phyloP scores from a whole-genome alignment of 495 filamentous ascomycete genomes.

The Margaritispora aquatica region DNA sequence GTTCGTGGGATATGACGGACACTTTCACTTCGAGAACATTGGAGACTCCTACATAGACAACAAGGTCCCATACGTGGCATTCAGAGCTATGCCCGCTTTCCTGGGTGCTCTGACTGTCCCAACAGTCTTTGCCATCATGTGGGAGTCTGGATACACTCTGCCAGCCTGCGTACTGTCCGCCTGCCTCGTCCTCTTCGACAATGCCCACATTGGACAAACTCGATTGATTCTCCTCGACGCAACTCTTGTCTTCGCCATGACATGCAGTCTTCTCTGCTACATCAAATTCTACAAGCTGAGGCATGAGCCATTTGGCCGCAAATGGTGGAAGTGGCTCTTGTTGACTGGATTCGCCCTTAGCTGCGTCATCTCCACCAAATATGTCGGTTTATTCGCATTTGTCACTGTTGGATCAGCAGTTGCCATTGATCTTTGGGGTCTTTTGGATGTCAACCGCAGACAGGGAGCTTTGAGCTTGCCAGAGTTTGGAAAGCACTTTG shows the following conservation, averaged over 20 bases:
- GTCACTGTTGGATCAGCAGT: constrained; percentile 94
- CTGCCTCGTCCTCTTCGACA: constrained; percentile 88
- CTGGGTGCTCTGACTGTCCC: constrained; percentile 90
- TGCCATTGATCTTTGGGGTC: constrained; percentile 88
- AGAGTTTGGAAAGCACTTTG: constrained; percentile 85
- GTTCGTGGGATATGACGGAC: constrained; percentile 91
- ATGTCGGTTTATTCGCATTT: constrained; percentile 95
- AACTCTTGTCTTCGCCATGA: constrained; percentile 91
- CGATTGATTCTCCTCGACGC: constrained; percentile 92
- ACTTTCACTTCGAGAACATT: constrained; percentile 98
- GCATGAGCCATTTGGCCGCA: constrained; percentile 80
- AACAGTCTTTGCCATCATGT: constrained; percentile 96
- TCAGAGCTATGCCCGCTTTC: constrained; percentile 87
- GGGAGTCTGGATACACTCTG: constrained; percentile 96
- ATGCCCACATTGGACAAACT: constrained; percentile 96
- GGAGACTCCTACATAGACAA: constrained; percentile 97
- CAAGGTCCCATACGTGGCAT: constrained; percentile 94
- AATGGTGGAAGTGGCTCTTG: constrained; percentile 99
- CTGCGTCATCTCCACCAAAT: constrained; percentile 98
- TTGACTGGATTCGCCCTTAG: constrained; percentile 89
- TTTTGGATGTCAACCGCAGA: constrained; percentile 79
- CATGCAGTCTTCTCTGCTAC: constrained; percentile 86
- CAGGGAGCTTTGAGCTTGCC: constrained; percentile 69
- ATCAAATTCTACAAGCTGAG: constrained; percentile 97
- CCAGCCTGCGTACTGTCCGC: constrained; percentile 86